A percentile compares a stretch with the other conserved stretches of the same genome.
These are phyloP conservation scores for Fraxinus nigra DNA, from an alignment of 305 asterid species.

Conservation along the genomic window DNA sequence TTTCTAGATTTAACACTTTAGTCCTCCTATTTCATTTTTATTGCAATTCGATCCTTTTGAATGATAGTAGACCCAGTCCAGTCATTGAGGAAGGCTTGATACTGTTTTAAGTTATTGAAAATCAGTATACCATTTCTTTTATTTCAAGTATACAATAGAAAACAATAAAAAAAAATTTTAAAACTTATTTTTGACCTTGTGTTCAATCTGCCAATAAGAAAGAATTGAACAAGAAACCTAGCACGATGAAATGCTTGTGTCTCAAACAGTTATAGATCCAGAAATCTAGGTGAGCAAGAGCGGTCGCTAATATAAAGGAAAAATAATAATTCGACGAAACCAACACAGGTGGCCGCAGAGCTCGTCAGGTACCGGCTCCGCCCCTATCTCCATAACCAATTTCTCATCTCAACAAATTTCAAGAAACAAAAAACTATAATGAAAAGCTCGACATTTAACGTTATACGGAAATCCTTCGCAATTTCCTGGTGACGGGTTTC, in stretches of 20 bases:
- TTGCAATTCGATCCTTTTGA: not conserved
- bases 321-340: too few species aligned
- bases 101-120: not conserved
- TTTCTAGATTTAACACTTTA: not conserved
- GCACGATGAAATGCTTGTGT: slow-evolving; percentile 22
- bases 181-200: not conserved
- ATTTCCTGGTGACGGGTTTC: slow-evolving; percentile 16
- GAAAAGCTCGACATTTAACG: slow-evolving; percentile 34
- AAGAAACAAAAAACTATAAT: slow-evolving; percentile 33
- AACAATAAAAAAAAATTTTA: not conserved
- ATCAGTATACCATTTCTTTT: not conserved
- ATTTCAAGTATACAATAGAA: not conserved
- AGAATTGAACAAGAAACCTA: not conserved
- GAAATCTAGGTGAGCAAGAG: not conserved
- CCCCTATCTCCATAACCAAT: slow-evolving; percentile 16
- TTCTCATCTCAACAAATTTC: slow-evolving; percentile 35
- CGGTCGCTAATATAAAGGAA: not conserved
- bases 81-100: not conserved
- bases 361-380: not conserved
- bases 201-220: slow-evolving; percentile 12
- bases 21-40: not conserved
- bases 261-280: not conserved
- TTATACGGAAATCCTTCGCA: slow-evolving; percentile 25
- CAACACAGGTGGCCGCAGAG: not conserved
- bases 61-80: not conserved